Percentiles rank a stretch among this genome's conserved stretches.
These are phyloP conservation scores for Calonectria crousiana DNA, from an alignment of 2,329 filamentous ascomycete genomes.

Conservation along the genomic window DNA sequence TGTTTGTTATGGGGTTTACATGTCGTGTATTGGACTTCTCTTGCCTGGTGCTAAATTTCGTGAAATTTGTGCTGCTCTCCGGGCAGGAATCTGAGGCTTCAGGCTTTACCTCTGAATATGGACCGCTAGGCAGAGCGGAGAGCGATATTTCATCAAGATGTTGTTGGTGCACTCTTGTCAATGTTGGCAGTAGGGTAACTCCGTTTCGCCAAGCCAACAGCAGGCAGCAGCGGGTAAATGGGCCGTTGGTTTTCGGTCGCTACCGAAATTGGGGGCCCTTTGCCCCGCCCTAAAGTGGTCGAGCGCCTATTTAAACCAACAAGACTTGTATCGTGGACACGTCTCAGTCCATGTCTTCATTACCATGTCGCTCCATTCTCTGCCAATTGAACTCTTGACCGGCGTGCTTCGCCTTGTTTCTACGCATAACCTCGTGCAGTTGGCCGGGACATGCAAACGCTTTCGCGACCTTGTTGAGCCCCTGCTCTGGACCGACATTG, in stretches of 20 bases:
- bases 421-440: background rate
- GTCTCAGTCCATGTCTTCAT: background rate
- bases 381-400: background rate
- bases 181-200: background rate
- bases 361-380: background rate
- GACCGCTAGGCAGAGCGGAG: too few species aligned
- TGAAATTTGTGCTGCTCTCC: too few species aligned
- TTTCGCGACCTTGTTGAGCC: slow-evolving; percentile 14
- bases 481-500: slow-evolving; percentile 32
- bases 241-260: background rate
- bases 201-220: background rate
- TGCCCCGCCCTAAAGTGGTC: background rate
- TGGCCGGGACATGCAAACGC: slow-evolving; percentile 9
- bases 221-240: background rate
- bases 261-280: background rate
- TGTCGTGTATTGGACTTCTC: too few species aligned
- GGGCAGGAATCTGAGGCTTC: too few species aligned
- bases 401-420: background rate
- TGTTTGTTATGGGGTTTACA: too few species aligned
- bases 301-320: background rate
- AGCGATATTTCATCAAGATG: too few species aligned
- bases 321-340: background rate
- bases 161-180: background rate
- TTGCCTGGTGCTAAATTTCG: too few species aligned
- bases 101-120: too few species aligned